These are phyloP conservation scores for Tulasnella sp. DNA, from an alignment of 768 basidiomycete species.

Conservation along the genomic window DNA sequence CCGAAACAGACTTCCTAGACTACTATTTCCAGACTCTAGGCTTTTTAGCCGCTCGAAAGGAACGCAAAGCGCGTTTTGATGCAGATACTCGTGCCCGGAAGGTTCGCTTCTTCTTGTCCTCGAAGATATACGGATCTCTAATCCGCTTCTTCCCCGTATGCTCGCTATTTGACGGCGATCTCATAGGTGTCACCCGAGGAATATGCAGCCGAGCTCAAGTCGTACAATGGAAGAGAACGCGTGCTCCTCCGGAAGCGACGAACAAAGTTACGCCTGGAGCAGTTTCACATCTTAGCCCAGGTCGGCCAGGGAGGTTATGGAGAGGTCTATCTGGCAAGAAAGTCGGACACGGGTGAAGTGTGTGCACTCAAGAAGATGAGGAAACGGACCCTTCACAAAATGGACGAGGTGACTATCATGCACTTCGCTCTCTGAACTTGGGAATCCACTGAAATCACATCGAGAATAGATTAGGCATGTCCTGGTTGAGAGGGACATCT, in stretches of 20 bases:
- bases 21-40: conserved; percentile 96
- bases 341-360: conserved; percentile 90
- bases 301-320: conserved; percentile 99
- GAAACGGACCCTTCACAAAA: conserved; percentile 89
- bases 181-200: conserved; percentile 32
- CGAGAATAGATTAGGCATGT: conserved; percentile 78
- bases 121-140: background rate
- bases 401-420: conserved; percentile 73
- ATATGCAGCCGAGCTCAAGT: conserved; percentile 72
- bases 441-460: background rate
- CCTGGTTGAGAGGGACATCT: conserved; percentile 91
- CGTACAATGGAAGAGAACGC: conserved; percentile 88
- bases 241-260: conserved; percentile 86
- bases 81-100: conserved; percentile 63
- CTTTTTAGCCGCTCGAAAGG: conserved; percentile 76
- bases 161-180: background rate
- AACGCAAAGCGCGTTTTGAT: conserved; percentile 74
- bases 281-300: conserved; percentile 97
- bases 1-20: conserved; percentile 72
- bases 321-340: conserved; percentile 90
- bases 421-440: background rate
- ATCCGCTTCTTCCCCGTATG: background rate
- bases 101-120: conserved; percentile 2
- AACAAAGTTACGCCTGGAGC: conserved; percentile 83
- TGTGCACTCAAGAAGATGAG: conserved; percentile 97